Evolutionary conservation across 257 asterid species (phyloP).

Genomic region (Gynochthodes officinalis): DNA sequence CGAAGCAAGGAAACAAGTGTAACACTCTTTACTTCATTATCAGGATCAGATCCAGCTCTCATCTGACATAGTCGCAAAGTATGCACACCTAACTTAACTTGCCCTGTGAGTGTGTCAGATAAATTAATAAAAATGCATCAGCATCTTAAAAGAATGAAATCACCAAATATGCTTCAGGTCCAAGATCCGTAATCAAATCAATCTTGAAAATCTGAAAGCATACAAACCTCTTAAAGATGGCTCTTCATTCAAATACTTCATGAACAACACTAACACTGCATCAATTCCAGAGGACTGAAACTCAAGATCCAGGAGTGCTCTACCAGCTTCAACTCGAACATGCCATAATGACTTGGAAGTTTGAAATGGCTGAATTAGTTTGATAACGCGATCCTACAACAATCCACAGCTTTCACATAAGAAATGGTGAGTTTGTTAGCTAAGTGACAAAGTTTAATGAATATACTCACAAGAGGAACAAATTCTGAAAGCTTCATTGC

Average conservation of each 20-base stretch:
- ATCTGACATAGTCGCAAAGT: slow-evolving; percentile 87
- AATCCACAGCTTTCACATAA: slow-evolving; percentile 23
- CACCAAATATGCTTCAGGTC: background rate
- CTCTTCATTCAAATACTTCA: slow-evolving; percentile 63
- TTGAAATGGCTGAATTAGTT: slow-evolving; percentile 66
- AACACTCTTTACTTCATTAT: slow-evolving; percentile 63
- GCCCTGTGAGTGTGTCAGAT: slow-evolving; percentile 51
- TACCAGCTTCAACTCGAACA: slow-evolving; percentile 76
- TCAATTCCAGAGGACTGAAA: slow-evolving; percentile 76
- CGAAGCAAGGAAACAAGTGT: slow-evolving; percentile 80
- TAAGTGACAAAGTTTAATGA: slow-evolving; percentile 1
- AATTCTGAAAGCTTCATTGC: slow-evolving; percentile 82
- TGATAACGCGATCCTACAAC: slow-evolving; percentile 65
- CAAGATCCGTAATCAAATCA: background rate
- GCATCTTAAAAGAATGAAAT: slow-evolving; percentile 11
- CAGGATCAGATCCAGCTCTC: slow-evolving; percentile 45
- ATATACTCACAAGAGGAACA: slow-evolving; percentile 73
- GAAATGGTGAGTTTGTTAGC: slow-evolving; percentile 1
- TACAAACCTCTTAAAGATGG: slow-evolving; percentile 74
- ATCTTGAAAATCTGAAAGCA: background rate
- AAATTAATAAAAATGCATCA: slow-evolving; percentile 11
- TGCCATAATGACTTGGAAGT: slow-evolving; percentile 56
- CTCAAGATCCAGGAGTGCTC: slow-evolving; percentile 90
- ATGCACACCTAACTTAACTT: slow-evolving; percentile 77
- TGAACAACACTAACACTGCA: slow-evolving; percentile 69